phyloP scores from a whole-genome alignment of 176 grass and related monocot species.

The Oryza rufipogon region DNA sequence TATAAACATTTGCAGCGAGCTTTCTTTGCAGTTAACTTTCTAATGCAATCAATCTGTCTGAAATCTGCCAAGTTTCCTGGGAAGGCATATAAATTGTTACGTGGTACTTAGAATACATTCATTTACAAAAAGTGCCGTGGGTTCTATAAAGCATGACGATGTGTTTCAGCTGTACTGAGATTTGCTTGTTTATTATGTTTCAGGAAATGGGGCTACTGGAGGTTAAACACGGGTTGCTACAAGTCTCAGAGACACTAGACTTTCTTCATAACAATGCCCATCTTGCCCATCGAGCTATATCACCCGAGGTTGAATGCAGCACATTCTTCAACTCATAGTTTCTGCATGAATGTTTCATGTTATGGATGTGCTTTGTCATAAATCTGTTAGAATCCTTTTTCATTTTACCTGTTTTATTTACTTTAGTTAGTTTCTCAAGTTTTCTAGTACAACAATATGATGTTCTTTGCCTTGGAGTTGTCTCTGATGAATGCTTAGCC shows the following conservation, averaged over 20 bases:
- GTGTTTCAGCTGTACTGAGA: slow-evolving; percentile 1
- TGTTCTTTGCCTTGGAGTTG: neutral
- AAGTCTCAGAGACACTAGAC: slow-evolving; percentile 93
- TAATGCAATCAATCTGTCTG: neutral
- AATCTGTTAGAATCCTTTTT: neutral
- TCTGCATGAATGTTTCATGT: slow-evolving; percentile 27
- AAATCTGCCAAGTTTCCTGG: neutral
- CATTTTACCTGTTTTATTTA: neutral
- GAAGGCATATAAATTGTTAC: neutral
- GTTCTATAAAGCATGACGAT: neutral
- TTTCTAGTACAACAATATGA: neutral
- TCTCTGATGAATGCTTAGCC: neutral
- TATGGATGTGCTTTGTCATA: slow-evolving; percentile 21
- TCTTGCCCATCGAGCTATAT: slow-evolving; percentile 96
- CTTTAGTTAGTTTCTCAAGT: neutral
- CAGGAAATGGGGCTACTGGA: slow-evolving; percentile 96
- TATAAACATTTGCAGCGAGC: neutral
- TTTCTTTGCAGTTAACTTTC: slow-evolving; percentile 6
- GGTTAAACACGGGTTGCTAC: slow-evolving; percentile 97
- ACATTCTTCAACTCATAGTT: slow-evolving; percentile 35
- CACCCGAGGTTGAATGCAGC: slow-evolving; percentile 73
- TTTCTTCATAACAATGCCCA: slow-evolving; percentile 97
- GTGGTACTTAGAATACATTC: neutral
- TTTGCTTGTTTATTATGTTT: slow-evolving; percentile 32
- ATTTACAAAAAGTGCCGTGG: neutral